These are phyloP conservation scores for Mrakia gelida DNA, from an alignment of 768 basidiomycete genomes.

Conservation along the genomic window DNA sequence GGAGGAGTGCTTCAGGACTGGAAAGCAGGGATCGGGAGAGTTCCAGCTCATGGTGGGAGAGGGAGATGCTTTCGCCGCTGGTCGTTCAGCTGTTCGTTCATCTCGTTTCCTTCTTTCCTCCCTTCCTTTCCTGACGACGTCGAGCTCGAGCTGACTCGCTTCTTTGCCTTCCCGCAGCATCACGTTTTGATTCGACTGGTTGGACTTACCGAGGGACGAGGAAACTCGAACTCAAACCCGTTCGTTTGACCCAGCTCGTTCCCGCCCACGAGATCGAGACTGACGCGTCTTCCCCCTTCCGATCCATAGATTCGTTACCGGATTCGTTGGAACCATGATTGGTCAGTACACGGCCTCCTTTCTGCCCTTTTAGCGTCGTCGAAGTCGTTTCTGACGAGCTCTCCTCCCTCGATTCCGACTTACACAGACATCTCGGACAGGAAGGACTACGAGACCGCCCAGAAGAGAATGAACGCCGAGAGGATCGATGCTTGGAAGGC, in stretches of 20 bases:
- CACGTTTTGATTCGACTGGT: constrained; percentile 14
- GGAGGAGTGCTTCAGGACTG: constrained; percentile 14
- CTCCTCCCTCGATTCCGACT: not conserved
- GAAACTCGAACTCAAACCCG: constrained; percentile 10
- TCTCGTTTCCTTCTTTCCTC: too few species aligned
- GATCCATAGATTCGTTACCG: not conserved
- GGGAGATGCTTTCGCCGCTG: constrained; percentile 5
- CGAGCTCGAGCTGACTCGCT: not conserved
- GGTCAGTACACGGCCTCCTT: too few species aligned
- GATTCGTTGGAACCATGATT: constrained; percentile 21
- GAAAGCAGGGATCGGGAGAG: constrained; percentile 1
- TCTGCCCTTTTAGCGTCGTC: too few species aligned
- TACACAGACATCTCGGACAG: constrained; percentile 10
- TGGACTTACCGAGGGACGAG: constrained; percentile 11
- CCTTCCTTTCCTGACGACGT: not conserved
- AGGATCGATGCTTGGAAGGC: constrained; percentile 10
- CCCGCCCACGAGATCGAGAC: not conserved
- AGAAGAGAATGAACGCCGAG: constrained; percentile 7
- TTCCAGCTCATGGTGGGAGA: constrained; percentile 11
- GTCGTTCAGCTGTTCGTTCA: not conserved
- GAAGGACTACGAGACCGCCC: constrained; percentile 2
- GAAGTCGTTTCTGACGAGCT: not conserved
- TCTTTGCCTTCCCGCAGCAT: not conserved
- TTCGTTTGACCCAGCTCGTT: not conserved
- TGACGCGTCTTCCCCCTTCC: not conserved